These are phyloP conservation scores for Phytophthora fragariaefolia DNA, from an alignment of 352 stramenopile species.

Conservation along the genomic window DNA sequence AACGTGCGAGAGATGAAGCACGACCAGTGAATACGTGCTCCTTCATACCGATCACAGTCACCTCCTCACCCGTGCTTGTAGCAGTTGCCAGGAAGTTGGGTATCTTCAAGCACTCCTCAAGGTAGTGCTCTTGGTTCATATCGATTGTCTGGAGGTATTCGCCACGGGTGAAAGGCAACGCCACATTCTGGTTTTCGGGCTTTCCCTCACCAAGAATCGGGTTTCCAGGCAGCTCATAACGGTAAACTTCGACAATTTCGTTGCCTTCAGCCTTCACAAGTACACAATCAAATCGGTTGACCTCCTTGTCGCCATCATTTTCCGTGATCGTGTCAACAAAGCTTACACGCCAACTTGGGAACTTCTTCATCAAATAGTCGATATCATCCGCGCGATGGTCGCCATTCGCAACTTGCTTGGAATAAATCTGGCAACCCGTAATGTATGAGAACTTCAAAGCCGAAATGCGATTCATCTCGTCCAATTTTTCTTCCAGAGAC, in stretches of 20 bases:
- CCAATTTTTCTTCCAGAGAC: constrained; percentile 69
- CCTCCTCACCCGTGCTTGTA: constrained; percentile 59
- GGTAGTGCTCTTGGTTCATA: constrained; percentile 93
- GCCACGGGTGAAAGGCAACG: constrained; percentile 83
- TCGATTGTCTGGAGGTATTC: constrained; percentile 92
- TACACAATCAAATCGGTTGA: constrained; percentile 71
- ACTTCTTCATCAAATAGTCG: constrained; percentile 89
- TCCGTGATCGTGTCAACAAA: constrained; percentile 84
- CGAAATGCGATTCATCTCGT: constrained; percentile 87
- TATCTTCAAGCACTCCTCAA: constrained; percentile 90
- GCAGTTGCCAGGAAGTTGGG: constrained; percentile 86
- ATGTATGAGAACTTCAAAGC: constrained; percentile 91
- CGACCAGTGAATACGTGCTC: constrained; percentile 89
- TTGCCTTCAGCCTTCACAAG: constrained; percentile 81
- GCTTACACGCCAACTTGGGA: constrained; percentile 88
- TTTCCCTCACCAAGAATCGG: constrained; percentile 90
- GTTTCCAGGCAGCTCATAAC: constrained; percentile 88
- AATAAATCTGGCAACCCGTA: constrained; percentile 90
- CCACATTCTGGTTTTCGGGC: constrained; percentile 90
- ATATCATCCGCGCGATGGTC: constrained; percentile 89
- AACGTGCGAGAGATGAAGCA: constrained; percentile 85
- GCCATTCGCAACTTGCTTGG: constrained; percentile 73
- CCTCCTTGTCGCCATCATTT: constrained; percentile 41
- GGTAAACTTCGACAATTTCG: constrained; percentile 90
- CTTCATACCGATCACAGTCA: constrained; percentile 90